These are phyloP conservation scores for Epichloe aotearoae DNA, from an alignment of 2,329 filamentous ascomycete genomes.

Conservation along the genomic window DNA sequence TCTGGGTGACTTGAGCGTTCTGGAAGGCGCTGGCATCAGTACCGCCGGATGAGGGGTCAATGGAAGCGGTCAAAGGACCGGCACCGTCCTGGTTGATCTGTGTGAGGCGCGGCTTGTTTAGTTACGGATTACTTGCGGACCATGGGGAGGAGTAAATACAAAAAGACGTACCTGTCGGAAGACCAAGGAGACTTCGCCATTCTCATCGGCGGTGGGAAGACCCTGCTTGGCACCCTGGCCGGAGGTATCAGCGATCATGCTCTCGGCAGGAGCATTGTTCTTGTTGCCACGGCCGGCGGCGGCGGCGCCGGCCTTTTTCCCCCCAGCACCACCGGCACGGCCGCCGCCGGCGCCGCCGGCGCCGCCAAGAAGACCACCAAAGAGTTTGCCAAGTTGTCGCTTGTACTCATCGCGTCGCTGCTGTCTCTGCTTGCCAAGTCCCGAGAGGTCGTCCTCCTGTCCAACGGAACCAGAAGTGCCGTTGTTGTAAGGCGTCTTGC, in stretches of 20 bases:
- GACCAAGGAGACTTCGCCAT: slow-evolving; percentile 48
- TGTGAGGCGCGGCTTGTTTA: background rate
- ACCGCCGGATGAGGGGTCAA: slow-evolving; percentile 51
- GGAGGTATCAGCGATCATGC: slow-evolving; percentile 37
- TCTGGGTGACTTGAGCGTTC: slow-evolving; percentile 41
- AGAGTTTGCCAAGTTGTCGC: slow-evolving; percentile 18
- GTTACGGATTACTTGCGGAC: background rate
- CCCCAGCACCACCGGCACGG: background rate
- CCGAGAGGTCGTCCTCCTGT: slow-evolving; percentile 30
- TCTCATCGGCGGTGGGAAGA: slow-evolving; percentile 46
- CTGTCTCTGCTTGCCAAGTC: slow-evolving; percentile 7
- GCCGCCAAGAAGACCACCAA: slow-evolving; percentile 12
- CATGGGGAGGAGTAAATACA: slow-evolving; percentile 8
- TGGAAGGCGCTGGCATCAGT: slow-evolving; percentile 47
- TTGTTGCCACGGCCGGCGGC: slow-evolving; percentile 21
- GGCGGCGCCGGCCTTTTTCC: slow-evolving; percentile 5
- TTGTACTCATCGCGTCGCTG: slow-evolving; percentile 13
- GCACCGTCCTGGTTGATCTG: slow-evolving; percentile 62
- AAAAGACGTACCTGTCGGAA: slow-evolving; percentile 33
- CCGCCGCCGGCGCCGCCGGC: slow-evolving; percentile 1
- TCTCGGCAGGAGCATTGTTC: slow-evolving; percentile 30
- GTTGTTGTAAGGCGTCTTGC: slow-evolving; percentile 23
- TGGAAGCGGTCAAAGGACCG: slow-evolving; percentile 44
- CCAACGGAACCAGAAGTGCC: slow-evolving; percentile 25
- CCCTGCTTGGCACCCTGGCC: slow-evolving; percentile 39